Evolutionary conservation across 148 eudicot genomes (phyloP).

Genomic region (Mesembryanthemum crystallinum): DNA sequence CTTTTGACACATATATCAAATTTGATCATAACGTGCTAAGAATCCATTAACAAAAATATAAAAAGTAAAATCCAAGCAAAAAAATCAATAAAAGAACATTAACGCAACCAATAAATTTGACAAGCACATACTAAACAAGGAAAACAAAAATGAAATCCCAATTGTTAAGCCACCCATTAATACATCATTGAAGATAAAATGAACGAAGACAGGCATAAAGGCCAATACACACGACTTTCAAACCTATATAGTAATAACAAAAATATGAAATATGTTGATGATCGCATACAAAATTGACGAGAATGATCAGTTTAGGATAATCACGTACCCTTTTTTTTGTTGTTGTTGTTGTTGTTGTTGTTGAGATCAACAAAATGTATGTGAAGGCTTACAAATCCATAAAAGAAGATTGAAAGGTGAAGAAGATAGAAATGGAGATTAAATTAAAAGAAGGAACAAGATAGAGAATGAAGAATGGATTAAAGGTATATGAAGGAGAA

Average conservation of each 20-base stretch:
- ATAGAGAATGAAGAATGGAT: not conserved
- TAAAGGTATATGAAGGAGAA: slow-evolving; percentile 13
- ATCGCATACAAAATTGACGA: not conserved
- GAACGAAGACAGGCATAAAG: not conserved
- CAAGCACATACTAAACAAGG: not conserved
- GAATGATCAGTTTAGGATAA: not conserved
- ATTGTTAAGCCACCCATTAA: not conserved
- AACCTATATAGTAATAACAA: not conserved
- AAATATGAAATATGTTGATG: not conserved
- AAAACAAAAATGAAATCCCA: not conserved
- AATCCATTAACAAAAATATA: not conserved
- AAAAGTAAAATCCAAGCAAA: not conserved
- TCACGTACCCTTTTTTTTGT: slow-evolving; percentile 1
- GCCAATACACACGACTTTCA: not conserved
- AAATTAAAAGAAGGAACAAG: not conserved
- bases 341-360: too few relatives aligned
- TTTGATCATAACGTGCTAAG: not conserved
- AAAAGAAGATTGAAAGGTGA: slow-evolving; percentile 5
- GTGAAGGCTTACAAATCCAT: slow-evolving; percentile 27
- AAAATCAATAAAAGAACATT: not conserved
- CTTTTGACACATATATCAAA: not conserved
- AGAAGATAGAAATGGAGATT: not conserved
- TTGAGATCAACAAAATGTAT: slow-evolving; percentile 17
- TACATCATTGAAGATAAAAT: not conserved
- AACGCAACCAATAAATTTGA: not conserved